phyloP scores from a whole-genome alignment of 2,329 filamentous ascomycete species.

The Polytolypa hystricis region DNA sequence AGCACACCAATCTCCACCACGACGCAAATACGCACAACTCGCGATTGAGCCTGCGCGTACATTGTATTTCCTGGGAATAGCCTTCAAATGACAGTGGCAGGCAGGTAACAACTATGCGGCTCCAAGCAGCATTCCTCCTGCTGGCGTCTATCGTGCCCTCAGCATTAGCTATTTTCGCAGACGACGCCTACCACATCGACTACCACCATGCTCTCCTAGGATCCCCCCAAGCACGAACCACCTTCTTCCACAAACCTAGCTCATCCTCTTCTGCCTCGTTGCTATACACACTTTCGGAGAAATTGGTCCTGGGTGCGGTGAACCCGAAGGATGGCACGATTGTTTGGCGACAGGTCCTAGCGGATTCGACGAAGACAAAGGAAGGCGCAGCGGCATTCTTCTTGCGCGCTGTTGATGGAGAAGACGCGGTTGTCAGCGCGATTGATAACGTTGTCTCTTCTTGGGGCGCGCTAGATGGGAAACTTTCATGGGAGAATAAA shows the following conservation, averaged over 20 bases:
- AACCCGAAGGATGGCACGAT: slow-evolving; percentile 77
- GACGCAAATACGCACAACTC: too few relatives aligned
- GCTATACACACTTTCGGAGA: slow-evolving; percentile 80
- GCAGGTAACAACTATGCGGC: slow-evolving; percentile 28
- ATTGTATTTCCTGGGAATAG: too few relatives aligned
- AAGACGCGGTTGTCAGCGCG: slow-evolving; percentile 66
- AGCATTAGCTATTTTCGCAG: slow-evolving; percentile 63
- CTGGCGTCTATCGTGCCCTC: slow-evolving; percentile 37
- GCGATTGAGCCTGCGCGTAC: too few relatives aligned
- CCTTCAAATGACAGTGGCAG: slow-evolving; percentile 23
- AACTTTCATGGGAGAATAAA: slow-evolving; percentile 60
- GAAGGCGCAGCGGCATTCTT: slow-evolving; percentile 25
- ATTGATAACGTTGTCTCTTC: slow-evolving; percentile 58
- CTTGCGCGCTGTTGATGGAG: slow-evolving; percentile 64
- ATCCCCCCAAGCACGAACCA: slow-evolving; percentile 66
- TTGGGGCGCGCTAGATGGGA: slow-evolving; percentile 76
- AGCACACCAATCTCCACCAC: too few relatives aligned
- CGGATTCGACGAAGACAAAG: slow-evolving; percentile 29
- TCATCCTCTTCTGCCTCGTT: slow-evolving; percentile 74
- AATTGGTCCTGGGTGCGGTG: slow-evolving; percentile 72
- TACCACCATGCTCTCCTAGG: slow-evolving; percentile 88
- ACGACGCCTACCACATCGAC: slow-evolving; percentile 86
- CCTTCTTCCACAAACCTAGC: slow-evolving; percentile 87
- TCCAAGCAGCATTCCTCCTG: slow-evolving; percentile 28
- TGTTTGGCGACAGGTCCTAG: slow-evolving; percentile 73